phyloP scores from a whole-genome alignment of 306 rosid species.

The Astragalus membranaceus region DNA sequence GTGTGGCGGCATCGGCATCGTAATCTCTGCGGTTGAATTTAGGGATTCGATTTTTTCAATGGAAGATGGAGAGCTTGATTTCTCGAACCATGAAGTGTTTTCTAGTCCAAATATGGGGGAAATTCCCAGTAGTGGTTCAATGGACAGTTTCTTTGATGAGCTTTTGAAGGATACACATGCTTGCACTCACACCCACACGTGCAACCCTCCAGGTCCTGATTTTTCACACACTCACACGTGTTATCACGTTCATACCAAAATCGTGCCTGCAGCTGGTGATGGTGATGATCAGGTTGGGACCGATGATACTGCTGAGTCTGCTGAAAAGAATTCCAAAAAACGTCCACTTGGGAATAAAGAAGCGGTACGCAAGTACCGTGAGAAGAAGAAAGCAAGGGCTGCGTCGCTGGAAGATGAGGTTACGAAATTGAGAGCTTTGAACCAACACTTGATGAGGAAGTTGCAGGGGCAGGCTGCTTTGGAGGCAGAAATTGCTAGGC shows the following conservation, averaged over 20 bases:
- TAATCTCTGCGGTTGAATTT: not conserved
- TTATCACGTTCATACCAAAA: conserved; percentile 85
- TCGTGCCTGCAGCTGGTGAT: conserved; percentile 58
- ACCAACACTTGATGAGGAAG: conserved; percentile 84
- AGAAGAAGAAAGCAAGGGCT: conserved; percentile 90
- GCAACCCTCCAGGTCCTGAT: conserved; percentile 98
- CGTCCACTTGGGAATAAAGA: conserved; percentile 75
- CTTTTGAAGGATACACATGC: conserved; percentile 71
- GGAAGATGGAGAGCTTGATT: conserved; percentile 93
- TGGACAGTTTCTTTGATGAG: conserved; percentile 83
- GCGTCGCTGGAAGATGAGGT: conserved; percentile 95
- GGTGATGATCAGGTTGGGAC: conserved; percentile 58
- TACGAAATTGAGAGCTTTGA: conserved; percentile 59
- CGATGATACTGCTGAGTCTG: conserved; percentile 82
- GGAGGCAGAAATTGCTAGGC: conserved; percentile 87
- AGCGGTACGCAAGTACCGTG: conserved; percentile 93
- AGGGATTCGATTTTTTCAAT: conserved; percentile 22
- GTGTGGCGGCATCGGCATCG: not conserved
- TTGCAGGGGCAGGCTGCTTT: conserved; percentile 80
- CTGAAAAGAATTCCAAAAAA: conserved; percentile 63
- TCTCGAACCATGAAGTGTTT: conserved; percentile 63
- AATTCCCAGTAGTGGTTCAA: conserved; percentile 62
- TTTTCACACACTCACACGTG: conserved; percentile 88
- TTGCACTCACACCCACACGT: conserved; percentile 95
- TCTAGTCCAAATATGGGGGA: conserved; percentile 61